Evolutionary conservation across 768 basidiomycete species (phyloP).

Genomic region (Fomitopsis pulvina): DNA sequence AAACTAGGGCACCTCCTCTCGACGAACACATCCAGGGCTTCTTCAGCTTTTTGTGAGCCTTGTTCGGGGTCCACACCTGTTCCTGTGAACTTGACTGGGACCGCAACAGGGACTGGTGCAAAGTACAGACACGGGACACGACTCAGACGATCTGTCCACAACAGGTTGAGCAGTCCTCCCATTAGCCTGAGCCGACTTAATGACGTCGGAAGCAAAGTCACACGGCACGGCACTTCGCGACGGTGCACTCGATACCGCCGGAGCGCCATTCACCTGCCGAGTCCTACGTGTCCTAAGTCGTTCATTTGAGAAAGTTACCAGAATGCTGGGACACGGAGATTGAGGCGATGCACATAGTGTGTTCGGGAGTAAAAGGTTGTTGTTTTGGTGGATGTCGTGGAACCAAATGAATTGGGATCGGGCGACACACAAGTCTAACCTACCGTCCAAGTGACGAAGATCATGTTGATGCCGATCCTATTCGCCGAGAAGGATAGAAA

Average conservation of each 20-base stretch:
- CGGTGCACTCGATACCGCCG: too few relatives aligned
- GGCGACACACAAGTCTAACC: not conserved
- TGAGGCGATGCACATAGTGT: not conserved
- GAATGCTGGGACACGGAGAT: not conserved
- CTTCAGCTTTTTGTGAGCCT: slow-evolving; percentile 5
- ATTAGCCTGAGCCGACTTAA: not conserved
- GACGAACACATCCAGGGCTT: slow-evolving; percentile 19
- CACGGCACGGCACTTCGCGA: too few relatives aligned
- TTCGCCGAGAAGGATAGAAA: not conserved
- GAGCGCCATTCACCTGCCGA: too few relatives aligned
- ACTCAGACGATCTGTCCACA: not conserved
- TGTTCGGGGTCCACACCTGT: slow-evolving; percentile 2
- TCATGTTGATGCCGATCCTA: not conserved
- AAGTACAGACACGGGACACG: slow-evolving; percentile 15
- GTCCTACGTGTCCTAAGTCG: too few relatives aligned
- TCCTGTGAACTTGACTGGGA: slow-evolving; percentile 9
- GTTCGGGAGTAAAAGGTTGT: not conserved
- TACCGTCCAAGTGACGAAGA: not conserved
- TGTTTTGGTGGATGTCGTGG: not conserved
- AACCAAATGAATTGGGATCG: not conserved
- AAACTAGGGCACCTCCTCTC: slow-evolving; percentile 23
- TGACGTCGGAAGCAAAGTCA: too few relatives aligned
- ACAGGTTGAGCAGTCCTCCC: not conserved
- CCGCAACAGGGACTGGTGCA: slow-evolving; percentile 12
- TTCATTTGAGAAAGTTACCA: not conserved